These are phyloP conservation scores for Porpolomopsis calyptriformis DNA, from an alignment of 768 basidiomycete species.

Conservation along the genomic window DNA sequence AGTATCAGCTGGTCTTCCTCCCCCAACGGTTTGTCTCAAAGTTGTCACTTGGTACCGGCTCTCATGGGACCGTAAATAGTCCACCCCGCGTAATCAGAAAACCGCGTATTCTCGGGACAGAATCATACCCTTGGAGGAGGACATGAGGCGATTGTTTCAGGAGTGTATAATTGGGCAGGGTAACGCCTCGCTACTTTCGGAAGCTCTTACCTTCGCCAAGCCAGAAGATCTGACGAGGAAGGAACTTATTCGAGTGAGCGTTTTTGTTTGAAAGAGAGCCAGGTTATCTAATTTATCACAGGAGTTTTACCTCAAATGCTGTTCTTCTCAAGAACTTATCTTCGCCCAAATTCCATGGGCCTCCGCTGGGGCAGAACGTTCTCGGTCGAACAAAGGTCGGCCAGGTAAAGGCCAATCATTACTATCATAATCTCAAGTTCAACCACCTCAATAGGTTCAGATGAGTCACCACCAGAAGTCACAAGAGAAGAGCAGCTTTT, in stretches of 20 bases:
- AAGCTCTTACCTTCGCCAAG: conserved; percentile 58
- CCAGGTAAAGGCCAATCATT: conserved; percentile 11
- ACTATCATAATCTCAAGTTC: neutral
- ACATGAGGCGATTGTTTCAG: conserved; percentile 70
- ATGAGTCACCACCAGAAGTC: conserved; percentile 28
- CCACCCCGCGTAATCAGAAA: conserved; percentile 29
- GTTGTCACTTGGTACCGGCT: neutral
- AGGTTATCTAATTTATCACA: conserved; percentile 21
- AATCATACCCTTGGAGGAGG: conserved; percentile 67
- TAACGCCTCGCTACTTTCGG: conserved; percentile 65
- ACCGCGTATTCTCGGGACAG: conserved; percentile 27
- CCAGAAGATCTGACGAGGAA: conserved; percentile 59
- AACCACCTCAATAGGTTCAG: conserved; percentile 16
- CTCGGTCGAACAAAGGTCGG: conserved; percentile 29
- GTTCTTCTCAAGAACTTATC: conserved; percentile 74
- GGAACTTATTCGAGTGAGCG: conserved; percentile 55
- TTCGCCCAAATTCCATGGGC: conserved; percentile 90
- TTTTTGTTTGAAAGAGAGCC: neutral
- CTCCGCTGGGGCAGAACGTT: conserved; percentile 66
- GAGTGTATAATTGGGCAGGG: conserved; percentile 78
- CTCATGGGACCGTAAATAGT: conserved; percentile 2
- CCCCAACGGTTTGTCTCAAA: neutral
- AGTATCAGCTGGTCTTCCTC: neutral
- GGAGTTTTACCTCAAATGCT: conserved; percentile 79
- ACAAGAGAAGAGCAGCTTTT: conserved; percentile 72